phyloP scores from a whole-genome alignment of 345 rosid species.

The Eucalyptus camaldulensis region DNA sequence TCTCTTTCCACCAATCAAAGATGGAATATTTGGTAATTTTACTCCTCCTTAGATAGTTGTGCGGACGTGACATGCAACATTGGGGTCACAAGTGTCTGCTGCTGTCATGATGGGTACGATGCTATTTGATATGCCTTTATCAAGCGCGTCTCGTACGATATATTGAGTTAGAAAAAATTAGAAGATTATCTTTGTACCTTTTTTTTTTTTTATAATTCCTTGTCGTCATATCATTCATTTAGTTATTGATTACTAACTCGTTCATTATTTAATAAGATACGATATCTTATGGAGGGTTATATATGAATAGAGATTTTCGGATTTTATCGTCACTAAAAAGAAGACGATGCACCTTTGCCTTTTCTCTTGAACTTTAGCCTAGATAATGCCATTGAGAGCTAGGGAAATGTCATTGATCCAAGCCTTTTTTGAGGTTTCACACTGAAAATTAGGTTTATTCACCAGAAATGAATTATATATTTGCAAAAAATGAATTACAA shows the following conservation, averaged over 20 bases:
- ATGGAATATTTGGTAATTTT: background rate
- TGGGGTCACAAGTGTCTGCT: background rate
- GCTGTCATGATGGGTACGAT: background rate
- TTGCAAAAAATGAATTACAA: background rate
- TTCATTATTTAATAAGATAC: fast-evolving
- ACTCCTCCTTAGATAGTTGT: background rate
- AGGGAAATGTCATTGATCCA: background rate
- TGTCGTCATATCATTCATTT: background rate
- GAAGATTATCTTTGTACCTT: background rate
- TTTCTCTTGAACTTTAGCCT: background rate
- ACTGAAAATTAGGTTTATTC: background rate
- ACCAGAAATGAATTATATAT: no score
- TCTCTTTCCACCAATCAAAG: background rate
- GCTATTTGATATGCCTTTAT: no score
- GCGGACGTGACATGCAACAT: background rate
- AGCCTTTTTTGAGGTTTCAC: background rate
- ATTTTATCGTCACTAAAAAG: background rate
- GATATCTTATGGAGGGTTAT: fast-evolving
- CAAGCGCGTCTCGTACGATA: background rate
- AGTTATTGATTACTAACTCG: background rate
- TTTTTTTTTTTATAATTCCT: background rate
- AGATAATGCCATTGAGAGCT: background rate
- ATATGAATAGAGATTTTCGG: background rate
- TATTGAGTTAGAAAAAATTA: background rate
- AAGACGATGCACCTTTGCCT: background rate